Evolutionary conservation across 495 filamentous ascomycete genomes (phyloP).

Genomic region (Massariosphaeria phaeospora): DNA sequence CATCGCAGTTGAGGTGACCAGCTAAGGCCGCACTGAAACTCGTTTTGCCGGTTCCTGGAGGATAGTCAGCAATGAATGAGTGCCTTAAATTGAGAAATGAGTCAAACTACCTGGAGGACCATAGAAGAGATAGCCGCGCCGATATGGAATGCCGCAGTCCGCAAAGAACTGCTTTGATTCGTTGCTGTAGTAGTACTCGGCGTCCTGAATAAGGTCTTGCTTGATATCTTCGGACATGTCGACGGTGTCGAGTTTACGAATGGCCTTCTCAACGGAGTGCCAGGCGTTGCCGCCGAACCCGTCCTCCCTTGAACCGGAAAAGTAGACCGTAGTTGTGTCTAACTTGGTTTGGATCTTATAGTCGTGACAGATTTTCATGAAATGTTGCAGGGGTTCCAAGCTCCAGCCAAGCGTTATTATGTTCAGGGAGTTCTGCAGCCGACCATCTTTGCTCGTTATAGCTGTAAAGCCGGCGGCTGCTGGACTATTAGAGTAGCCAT

Average conservation of each 20-base stretch:
- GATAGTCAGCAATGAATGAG: no score
- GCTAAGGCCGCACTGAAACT: neutral
- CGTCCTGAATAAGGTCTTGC: conserved; percentile 3
- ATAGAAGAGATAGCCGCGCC: conserved; percentile 48
- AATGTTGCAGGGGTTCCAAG: conserved; percentile 9
- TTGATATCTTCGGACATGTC: conserved; percentile 22
- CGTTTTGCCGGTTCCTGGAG: conserved; percentile 34
- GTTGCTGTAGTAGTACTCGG: conserved; percentile 5
- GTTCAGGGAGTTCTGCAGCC: neutral
- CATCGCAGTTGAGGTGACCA: neutral
- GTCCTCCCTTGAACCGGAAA: neutral
- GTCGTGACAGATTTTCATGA: conserved; percentile 16
- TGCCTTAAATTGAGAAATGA: no score
- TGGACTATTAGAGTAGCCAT: no score
- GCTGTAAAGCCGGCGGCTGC: neutral
- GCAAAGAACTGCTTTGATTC: neutral
- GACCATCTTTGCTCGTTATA: neutral
- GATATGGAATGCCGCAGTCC: conserved; percentile 32
- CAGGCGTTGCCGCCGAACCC: neutral
- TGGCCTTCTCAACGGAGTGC: conserved; percentile 4
- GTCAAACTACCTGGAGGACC: no score
- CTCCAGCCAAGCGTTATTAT: conserved; percentile 10
- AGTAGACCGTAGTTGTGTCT: conserved; percentile 13
- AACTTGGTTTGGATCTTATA: neutral
- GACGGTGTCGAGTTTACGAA: conserved; percentile 18